phyloP scores from a whole-genome alignment of 2,329 filamentous ascomycete genomes.

The Penicillium sp. region DNA sequence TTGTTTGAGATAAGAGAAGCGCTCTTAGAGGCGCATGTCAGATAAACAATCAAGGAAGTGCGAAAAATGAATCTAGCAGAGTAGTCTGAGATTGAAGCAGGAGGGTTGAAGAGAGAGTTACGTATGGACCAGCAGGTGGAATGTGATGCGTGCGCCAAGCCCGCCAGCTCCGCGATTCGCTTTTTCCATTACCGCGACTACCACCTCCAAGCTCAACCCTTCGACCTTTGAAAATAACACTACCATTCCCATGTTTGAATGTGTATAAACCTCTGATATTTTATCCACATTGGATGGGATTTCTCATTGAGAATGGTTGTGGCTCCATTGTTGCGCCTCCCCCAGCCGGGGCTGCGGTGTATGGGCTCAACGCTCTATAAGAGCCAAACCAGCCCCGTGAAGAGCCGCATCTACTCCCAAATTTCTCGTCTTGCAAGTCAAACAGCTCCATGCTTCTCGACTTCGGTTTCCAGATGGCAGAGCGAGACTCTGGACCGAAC shows the following conservation, averaged over 20 bases:
- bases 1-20: slow-evolving; percentile 11
- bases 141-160: slow-evolving; percentile 33
- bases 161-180: slow-evolving; percentile 25
- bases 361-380: slow-evolving; percentile 28
- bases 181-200: slow-evolving; percentile 13
- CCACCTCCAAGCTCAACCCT: slow-evolving; percentile 8
- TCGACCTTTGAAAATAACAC: slow-evolving; percentile 4
- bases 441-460: slow-evolving; percentile 38
- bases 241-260: slow-evolving; percentile 13
- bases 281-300: slow-evolving; percentile 15
- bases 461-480: slow-evolving; percentile 30
- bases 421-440: slow-evolving; percentile 13
- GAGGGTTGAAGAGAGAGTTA: slow-evolving; percentile 20
- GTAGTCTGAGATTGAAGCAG: slow-evolving; percentile 11
- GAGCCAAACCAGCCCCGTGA: slow-evolving; percentile 18
- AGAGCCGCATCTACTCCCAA: slow-evolving; percentile 17
- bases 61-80: slow-evolving; percentile 9
- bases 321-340: slow-evolving; percentile 40
- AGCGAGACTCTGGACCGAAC: slow-evolving; percentile 63
- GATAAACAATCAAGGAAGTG: slow-evolving; percentile 4
- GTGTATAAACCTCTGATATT: slow-evolving; percentile 6
- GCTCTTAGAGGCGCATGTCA: slow-evolving; percentile 20
- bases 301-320: slow-evolving; percentile 36
- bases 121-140: slow-evolving; percentile 21
- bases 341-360: slow-evolving; percentile 33